These are phyloP conservation scores for Cercophora newfieldiana DNA, from an alignment of 495 filamentous ascomycete genomes.

Conservation along the genomic window DNA sequence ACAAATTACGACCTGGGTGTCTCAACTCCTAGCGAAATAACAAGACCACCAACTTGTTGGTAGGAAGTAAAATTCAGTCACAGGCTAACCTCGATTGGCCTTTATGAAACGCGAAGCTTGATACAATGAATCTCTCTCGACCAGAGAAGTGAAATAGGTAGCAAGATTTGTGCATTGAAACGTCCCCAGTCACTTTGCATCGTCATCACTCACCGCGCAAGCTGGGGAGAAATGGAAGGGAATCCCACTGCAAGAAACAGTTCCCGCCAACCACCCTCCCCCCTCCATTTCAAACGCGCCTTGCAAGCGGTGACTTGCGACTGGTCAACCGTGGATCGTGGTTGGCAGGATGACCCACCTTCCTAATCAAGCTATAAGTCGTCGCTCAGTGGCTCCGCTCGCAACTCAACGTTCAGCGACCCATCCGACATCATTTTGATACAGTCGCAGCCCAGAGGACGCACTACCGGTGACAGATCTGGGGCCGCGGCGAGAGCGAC, in stretches of 20 bases:
- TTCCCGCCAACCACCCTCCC: conserved; percentile 4
- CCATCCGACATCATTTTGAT: not conserved
- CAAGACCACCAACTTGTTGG: not conserved
- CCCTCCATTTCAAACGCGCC: conserved; percentile 7
- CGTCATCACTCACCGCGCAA: not conserved
- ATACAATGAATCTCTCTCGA: not conserved
- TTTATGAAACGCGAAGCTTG: conserved; percentile 5
- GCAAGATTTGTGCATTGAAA: conserved; percentile 9
- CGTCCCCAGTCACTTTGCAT: not conserved
- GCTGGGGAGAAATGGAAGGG: not conserved
- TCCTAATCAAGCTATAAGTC: conserved; percentile 13
- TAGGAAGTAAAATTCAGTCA: not conserved
- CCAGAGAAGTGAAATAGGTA: too few species aligned
- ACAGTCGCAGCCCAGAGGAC: conserved; percentile 8
- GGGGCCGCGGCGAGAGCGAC: conserved; percentile 6
- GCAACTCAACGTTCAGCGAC: not conserved
- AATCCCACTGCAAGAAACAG: not conserved
- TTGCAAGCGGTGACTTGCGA: conserved; percentile 6
- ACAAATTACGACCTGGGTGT: conserved; percentile 22
- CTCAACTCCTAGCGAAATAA: conserved; percentile 2
- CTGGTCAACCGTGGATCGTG: conserved; percentile 13
- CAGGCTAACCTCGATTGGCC: conserved; percentile 5
- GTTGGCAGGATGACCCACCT: conserved; percentile 16
- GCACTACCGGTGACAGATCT: conserved; percentile 14
- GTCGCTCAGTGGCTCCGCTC: conserved; percentile 9